Base-by-base conservation (phyloP, 2,329 filamentous ascomycete genomes). In the Sporothrix humicola region DNA sequence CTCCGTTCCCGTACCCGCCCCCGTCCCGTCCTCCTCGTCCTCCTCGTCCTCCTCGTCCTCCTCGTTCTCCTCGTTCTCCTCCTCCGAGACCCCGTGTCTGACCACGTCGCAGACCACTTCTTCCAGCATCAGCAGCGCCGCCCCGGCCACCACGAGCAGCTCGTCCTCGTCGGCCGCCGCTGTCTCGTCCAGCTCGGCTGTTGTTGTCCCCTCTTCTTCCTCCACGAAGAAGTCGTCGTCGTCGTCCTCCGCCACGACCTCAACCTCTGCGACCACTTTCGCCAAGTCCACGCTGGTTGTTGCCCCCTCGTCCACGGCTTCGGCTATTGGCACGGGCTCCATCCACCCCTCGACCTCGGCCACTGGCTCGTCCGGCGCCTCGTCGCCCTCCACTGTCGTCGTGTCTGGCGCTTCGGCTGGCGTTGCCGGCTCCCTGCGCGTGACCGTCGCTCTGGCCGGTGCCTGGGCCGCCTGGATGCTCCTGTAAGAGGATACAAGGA, bases 61-160 rank as follows among this genome's bases (percentile, higher is more conserved):
- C 54, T 17, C 58, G 69, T 50, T 44, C 44, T 31, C 46, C 17
- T 23, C 63, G 17, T 52, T 48, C 3, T 72, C 70, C 31, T 66
- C 59, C 10, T 31, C 31, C 50, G 23, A 61, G 56, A 50, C 70
- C 2, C 17, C 70, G 42, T n/a, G 50, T 54, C 71, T 59, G 63
- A 68, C 71, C 37, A 48, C 61, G 15, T 72, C 42, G 23, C 69
- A 71, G 69, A 54, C 69, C 42, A 59, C 69, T 26, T 20, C 42
- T 37, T 48, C 54, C 15, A 71, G 17, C 50, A 46, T 9, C 44
- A 68, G 63, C 63, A 59, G 44, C 48, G 50, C 17, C 12, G n/a
- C 46, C 7, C 37, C 66, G n/a, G n/a, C 68, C 13, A n/a, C 68
- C 3, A 70, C 68, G 52, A 58, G 13, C 68, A 58, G 17, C 50